Base-by-base conservation (phyloP, 2,329 filamentous ascomycete species). In the Alternaria infectoria region DNA sequence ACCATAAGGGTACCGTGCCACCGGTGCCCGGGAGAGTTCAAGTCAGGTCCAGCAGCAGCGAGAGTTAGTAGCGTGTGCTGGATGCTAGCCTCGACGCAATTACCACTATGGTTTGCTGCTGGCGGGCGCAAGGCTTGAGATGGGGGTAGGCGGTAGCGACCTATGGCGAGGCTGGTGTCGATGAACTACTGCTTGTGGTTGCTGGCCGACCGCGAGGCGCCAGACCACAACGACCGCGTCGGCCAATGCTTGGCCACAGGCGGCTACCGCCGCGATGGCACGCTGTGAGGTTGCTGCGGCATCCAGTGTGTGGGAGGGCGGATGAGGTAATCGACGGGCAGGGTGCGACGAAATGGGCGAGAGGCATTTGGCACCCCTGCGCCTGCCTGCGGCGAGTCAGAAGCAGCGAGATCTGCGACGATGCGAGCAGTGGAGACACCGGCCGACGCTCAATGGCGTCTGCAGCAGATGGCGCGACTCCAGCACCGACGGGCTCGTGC, bases 401-500 rank as follows among this genome's bases (percentile, higher is more conserved):
- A 73, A 74, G 71, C 71, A 77, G 72, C 57, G 68, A 66, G 66
- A 72, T 76, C 76, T 71, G 67, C 73, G 67, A 68, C 70, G 62
- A 69, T 65, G 63, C 60, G 52, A 69, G 69, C 59, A 64, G 74
- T 73, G 69, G 74, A 69, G 68, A 73, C 68, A 60, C 69, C 64
- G 66, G 67, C 36, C 64, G 65, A 70, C 63, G 69, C 59, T 66
- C 60, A 43, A 66, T 69, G 67, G 72, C 70, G 70, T 69, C 71
- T 72, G 70, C 71, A 72, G 66, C 67, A 70, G 67, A 71, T 70
- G 65, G 69, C 71, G 71, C 70, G 52, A 71, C 69, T 73, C 73
- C 71, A 75, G 65, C 69, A 68, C 71, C 70, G 74, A 40, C 36
- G 36, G 36, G 75, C 75, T 77, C 74, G 74, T 77, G 75, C 76